Conservation (phyloP, 345 rosid genomes). For the Sonneratia caseolaris region DNA sequence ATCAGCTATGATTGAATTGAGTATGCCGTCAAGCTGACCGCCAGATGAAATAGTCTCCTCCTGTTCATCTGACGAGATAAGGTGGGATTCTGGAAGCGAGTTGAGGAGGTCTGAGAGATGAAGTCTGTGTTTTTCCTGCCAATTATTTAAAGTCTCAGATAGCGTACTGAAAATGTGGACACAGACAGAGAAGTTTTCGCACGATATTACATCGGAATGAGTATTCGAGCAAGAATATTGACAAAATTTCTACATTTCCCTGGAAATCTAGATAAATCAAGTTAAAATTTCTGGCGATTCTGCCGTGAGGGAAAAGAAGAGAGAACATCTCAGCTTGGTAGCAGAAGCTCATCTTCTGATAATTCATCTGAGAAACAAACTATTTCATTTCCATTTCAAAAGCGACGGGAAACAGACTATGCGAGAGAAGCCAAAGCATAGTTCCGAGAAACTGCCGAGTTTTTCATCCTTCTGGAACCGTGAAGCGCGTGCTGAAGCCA, state of each 20-base stretch:
- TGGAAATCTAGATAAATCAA: not conserved
- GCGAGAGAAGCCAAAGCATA: not conserved
- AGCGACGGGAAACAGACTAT: not conserved
- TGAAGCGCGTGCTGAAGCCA: not conserved
- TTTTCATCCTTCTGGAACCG: not conserved
- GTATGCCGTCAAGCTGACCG: constrained; percentile 14
- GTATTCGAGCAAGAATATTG: not conserved
- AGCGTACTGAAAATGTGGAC: not conserved
- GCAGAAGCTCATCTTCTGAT: not conserved
- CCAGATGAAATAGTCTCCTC: constrained; percentile 9
- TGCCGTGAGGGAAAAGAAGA: not conserved
- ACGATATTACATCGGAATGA: not conserved
- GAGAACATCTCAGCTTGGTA: not conserved
- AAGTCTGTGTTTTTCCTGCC: constrained; percentile 23
- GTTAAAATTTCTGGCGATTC: not conserved
- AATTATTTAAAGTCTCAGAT: not conserved
- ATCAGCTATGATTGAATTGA: constrained; percentile 34
- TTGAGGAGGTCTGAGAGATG: constrained; percentile 19
- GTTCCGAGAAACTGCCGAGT: not conserved
- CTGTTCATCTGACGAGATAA: not conserved
- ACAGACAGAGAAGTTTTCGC: not conserved
- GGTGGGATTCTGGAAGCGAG: constrained; percentile 7
- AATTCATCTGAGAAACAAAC: not conserved
- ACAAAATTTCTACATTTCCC: not conserved
- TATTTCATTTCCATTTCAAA: not conserved